Base-by-base conservation (phyloP, 495 filamentous ascomycete genomes). In the Margaritispora aquatica region DNA sequence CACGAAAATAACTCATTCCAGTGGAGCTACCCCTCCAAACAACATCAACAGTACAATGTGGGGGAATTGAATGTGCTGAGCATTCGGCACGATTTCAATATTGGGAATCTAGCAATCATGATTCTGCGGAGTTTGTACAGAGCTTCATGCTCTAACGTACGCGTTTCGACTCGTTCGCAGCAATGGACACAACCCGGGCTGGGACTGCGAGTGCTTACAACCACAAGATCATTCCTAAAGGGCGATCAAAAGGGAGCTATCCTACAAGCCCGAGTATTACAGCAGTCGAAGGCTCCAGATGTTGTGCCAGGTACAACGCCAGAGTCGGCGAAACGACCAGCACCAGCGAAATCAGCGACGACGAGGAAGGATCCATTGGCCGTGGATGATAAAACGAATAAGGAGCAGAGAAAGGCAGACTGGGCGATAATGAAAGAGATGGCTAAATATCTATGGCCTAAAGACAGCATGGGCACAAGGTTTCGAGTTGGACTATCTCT, bases 361-460 rank as follows among this genome's bases (percentile, higher is more conserved):
- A 46, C 51, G 15, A 54, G 59, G 26, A 61, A 66, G 36, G 75
- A 76, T 58, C 71, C 71, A 27, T 66, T 78, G 23, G 73, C 71
- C 23, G 54, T 77, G 26, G 78, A 78, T 44, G 61, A 68, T 34
- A 83, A 83, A 71, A 75, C 65, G 20, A 88, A 81, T 10, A 88
- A 91, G 65, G 92, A 96, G 71, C 94, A 97, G 74, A 82, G 94
- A 49, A 95, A 91, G 72, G 95, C 92, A 5, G 94, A 98, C 62
- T 97, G 95, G 94, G 91, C 90, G 7, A 98, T 98, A 49, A 93
- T 98, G 77, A 95, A 90, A 73, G 91, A 97, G 71, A 97, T 98
- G 92, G 84, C 88, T 46, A 85, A 82, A 56, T 98, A 98, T 70
- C 73, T 98, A n/a, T 98, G 94, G 94, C 94, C 94, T 26, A 96